Conservation (phyloP, 306 rosid species). For the Leucaena leucocephala region DNA sequence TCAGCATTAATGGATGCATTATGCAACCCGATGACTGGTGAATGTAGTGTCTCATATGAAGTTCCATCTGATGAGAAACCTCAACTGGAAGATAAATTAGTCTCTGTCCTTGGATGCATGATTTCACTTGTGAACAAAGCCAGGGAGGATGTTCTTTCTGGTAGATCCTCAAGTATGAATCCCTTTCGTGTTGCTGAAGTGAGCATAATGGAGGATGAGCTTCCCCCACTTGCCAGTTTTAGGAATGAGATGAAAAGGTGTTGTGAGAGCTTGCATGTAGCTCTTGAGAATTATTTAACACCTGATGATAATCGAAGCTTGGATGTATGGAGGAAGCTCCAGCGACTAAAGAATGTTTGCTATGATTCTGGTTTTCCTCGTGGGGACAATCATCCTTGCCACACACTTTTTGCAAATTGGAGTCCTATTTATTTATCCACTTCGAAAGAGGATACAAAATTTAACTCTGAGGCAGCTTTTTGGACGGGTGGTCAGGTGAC, state of each 20-base stretch:
- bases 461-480: conserved; percentile 63
- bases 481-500: conserved; percentile 98
- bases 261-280: conserved; percentile 93
- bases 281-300: conserved; percentile 75
- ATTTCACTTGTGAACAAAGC: conserved; percentile 80
- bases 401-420: conserved; percentile 84
- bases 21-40: conserved; percentile 92
- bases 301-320: conserved; percentile 71
- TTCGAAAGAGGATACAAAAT: conserved; percentile 56
- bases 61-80: conserved; percentile 81
- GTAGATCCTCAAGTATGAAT: conserved; percentile 70
- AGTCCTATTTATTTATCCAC: conserved; percentile 61
- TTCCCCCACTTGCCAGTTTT: conserved; percentile 83
- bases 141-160: conserved; percentile 85
- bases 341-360: conserved; percentile 91
- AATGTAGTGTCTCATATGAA: conserved; percentile 84
- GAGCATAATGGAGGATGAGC: conserved; percentile 60
- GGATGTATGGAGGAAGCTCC: conserved; percentile 89
- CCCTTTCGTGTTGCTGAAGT: conserved; percentile 51
- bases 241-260: conserved; percentile 98
- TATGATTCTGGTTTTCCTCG: conserved; percentile 91
- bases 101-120: conserved; percentile 92
- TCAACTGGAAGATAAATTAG: conserved; percentile 87
- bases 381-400: conserved; percentile 70
- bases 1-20: conserved; percentile 78